Evolutionary conservation across 495 filamentous ascomycete species (phyloP), one percentile per base, ranked within the genome.

Genomic region (Aspergillus mulundensis): DNA sequence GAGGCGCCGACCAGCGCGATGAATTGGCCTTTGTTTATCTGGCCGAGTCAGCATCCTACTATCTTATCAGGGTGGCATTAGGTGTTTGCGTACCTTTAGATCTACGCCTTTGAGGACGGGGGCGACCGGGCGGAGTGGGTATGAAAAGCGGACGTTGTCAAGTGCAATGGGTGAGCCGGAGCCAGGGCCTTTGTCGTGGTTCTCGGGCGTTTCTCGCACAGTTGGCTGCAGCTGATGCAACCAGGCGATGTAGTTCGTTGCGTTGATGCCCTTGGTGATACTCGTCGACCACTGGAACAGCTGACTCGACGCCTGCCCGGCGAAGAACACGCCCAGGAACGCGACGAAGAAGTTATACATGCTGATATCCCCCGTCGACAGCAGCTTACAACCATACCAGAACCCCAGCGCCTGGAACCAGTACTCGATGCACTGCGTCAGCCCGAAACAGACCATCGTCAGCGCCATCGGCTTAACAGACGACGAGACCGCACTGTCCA

Each of bases 1-100:
- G 84, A 88, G 5, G 88, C 82, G 32, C 90, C 90, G 16, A 94
- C 90, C n/a, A 95, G 76, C 3, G 89, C 90, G 30, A 91, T 79
- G 67, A 89, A 91, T 67, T 87, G 87, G 10, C 89, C 90, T 0
- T 85, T 85, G 50, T 84, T 50, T 1, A 50, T 50, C 48, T 50
- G 34, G n/a, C n/a, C n/a, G n/a, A n/a, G n/a, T n/a, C n/a, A n/a
- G n/a, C n/a, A n/a, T n/a, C n/a, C n/a, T n/a, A n/a, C n/a, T n/a
- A n/a, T n/a, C n/a, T n/a, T n/a, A n/a, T n/a, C n/a, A n/a, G n/a
- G n/a, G n/a, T n/a, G n/a, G n/a, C n/a, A n/a, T n/a, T n/a, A n/a
- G n/a, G n/a, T n/a, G n/a, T 23, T 14, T 15, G 5, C 19, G 2
- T 50, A 91, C 84, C 18, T 76, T 81, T 44, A 93, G 69, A 66